Conservation (phyloP, 2,329 filamentous ascomycete species). For the Fusarium napiforme region DNA sequence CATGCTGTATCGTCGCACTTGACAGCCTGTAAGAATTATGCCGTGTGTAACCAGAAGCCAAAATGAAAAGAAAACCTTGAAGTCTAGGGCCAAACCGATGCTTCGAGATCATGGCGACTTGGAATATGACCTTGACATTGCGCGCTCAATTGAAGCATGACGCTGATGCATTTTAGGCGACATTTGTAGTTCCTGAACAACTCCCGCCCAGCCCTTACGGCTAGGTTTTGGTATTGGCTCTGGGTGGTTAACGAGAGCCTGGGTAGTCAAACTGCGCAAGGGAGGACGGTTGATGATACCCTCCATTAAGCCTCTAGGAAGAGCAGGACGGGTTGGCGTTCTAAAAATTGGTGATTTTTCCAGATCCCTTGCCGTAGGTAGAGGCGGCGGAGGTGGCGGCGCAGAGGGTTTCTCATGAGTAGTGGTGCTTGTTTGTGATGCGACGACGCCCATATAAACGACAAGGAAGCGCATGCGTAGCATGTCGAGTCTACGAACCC, state of each 20-base stretch:
- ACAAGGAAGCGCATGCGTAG: constrained; percentile 73
- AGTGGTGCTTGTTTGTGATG: constrained; percentile 44
- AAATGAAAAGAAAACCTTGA: constrained; percentile 34
- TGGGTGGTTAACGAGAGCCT: constrained; percentile 61
- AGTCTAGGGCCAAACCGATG: constrained; percentile 16
- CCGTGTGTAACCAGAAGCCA: constrained; percentile 29
- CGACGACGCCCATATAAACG: constrained; percentile 70
- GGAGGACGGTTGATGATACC: constrained; percentile 59
- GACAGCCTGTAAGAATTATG: constrained; percentile 34
- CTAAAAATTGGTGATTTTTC: constrained; percentile 50
- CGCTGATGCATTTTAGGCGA: constrained; percentile 70
- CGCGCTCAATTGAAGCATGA: constrained; percentile 70
- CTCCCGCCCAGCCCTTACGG: constrained; percentile 69
- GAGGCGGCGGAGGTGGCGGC: constrained; percentile 40
- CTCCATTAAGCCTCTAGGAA: constrained; percentile 58
- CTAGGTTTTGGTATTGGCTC: constrained; percentile 56
- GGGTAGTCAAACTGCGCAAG: constrained; percentile 64
- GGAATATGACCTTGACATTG: constrained; percentile 56
- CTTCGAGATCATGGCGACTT: constrained; percentile 46
- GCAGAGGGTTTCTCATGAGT: constrained; percentile 48
- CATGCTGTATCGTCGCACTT: constrained; percentile 28
- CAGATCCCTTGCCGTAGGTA: constrained; percentile 47
- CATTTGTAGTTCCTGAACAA: constrained; percentile 70
- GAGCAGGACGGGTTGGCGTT: constrained; percentile 47
- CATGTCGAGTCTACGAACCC: constrained; percentile 68